Evolutionary conservation across 192 early-diverging fungal species (phyloP), one percentile per base, ranked within the genome.

Genomic region (Gaertneriomyces semiglobifer): DNA sequence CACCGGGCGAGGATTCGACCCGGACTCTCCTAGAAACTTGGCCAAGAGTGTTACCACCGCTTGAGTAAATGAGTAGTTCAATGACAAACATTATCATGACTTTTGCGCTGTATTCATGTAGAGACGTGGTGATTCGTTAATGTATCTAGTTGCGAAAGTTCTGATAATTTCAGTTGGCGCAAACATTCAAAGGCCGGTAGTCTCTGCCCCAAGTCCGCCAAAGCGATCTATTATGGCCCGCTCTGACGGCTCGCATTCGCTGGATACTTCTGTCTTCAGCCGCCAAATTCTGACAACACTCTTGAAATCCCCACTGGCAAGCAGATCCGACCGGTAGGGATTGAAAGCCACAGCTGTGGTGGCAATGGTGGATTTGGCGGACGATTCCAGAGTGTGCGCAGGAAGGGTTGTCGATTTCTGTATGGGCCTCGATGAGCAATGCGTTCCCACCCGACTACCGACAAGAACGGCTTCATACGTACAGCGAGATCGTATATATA

Each of bases 1-100:
- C 47, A 88, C 92, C n/a, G 68, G 90, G 67, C 85, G 91, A 59
- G 93, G 93, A 48, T 89, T 95, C 56, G 93, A 99, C 83, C 93
- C 95, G 42, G 96, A 99, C 81, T 96, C 93, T 81, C 96, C 96
- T 7, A 54, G 72, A 25, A 71, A 71, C 47, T 51, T 71, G 62
- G 69, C 69, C 33, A 71, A 71, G 44, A 56, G 52, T 16, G 69
- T 71, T 44, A 71, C 69, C 16, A 71, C 69, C 16, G 69, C 69
- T 45, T 71, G 58, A 44, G 59, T 50, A 33, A 33, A 33, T 33
- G 25, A 33, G 25, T 33, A 33, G 25, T 33, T 33, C 25, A 33
- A 33, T 33, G 25, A 33, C 25, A 33, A 33, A 33, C 25, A 33
- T 33, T 33, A 33, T 33, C 25, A 33, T 33, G 25, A 33, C 25